phyloP scores from a whole-genome alignment of 2,329 filamentous ascomycete species.

The Trichoderma gracile region DNA sequence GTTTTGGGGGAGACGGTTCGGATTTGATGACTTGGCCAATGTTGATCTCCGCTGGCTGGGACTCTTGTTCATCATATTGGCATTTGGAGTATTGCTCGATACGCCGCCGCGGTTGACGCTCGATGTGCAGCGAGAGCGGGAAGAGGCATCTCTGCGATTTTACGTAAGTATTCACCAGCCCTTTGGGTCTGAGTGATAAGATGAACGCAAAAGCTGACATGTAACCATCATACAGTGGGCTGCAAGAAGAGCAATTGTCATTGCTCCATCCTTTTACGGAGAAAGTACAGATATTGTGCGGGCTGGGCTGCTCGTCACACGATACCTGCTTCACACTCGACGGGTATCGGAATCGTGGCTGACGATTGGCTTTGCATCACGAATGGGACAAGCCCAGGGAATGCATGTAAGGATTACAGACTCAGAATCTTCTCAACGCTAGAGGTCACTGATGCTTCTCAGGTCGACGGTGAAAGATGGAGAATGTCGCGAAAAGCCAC shows the following conservation, averaged over 20 bases:
- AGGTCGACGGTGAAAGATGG: conserved; percentile 18
- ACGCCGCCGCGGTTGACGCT: background rate
- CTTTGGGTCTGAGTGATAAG: background rate
- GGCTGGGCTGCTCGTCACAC: conserved; percentile 15
- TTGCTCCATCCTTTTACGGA: conserved; percentile 13
- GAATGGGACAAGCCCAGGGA: conserved; percentile 17
- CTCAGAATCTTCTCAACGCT: no score
- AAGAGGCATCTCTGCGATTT: conserved; percentile 14
- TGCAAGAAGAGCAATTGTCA: conserved; percentile 13
- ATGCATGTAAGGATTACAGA: conserved; percentile 22
- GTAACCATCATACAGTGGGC: background rate
- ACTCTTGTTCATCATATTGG: conserved; percentile 15
- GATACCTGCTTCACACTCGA: conserved; percentile 6
- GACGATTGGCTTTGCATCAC: conserved; percentile 12
- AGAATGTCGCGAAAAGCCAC: conserved; percentile 7
- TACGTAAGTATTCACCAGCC: background rate
- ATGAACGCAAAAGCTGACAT: background rate
- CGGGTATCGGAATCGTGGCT: conserved; percentile 14
- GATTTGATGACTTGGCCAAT: conserved; percentile 15
- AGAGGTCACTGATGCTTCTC: no score
- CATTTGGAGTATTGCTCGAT: conserved; percentile 12
- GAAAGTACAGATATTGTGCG: conserved; percentile 20
- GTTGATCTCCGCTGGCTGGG: conserved; percentile 15
- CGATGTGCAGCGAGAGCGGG: conserved; percentile 15
- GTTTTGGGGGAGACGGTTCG: conserved; percentile 14